Evolutionary conservation across 2,329 filamentous ascomycete genomes (phyloP), one percentile per base, ranked within the genome.

Genomic region (Sarocladium kiliense): DNA sequence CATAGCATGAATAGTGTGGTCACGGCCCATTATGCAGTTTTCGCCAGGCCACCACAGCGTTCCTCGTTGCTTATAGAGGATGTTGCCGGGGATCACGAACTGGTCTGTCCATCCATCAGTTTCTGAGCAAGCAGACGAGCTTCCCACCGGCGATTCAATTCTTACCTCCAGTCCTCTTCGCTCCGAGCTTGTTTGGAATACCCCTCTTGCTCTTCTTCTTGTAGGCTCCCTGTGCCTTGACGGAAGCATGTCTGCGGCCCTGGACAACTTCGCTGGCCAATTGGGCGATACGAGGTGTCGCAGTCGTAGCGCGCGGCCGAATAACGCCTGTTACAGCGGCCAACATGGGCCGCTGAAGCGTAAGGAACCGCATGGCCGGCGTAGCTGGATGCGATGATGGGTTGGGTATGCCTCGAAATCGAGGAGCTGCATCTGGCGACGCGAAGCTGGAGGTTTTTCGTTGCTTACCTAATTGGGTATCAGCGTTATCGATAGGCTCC

Each of bases 61-160:
- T 64, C 94, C 94, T 65, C 93, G 87, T 74, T 99, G 94, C 69
- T 91, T 91, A 82, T 94, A 99, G 74, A 99, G 89, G 73, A 99
- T 99, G 77, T 96, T 97, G 55, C 94, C 94, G 3, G 92, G 88
- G 57, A 96, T 88, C 34, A 99, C 94, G 71, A 87, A 96, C 76
- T 97, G 88, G 69, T 93, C 88, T 92, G 66, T 7, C 1, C 10
- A 12, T 23, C 12, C 23, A 18, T 55, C 45, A 53, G 36, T 37
- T 3, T 57, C 27, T 10, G 12, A 3, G 6, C 18, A 5, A 6
- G 12, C 30, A 3, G 16, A 14, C 18, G 11, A 19, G 27, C 10
- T 10, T 25, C 27, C 19, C 16, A 2, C 2, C 11, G 23, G 10
- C 12, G 3, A 23, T 14, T 34, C 32, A 47, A 34, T 32, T 26